Evolutionary conservation across 2,329 filamentous ascomycete species (phyloP), one percentile per base, ranked within the genome.

Genomic region (Onygenales sp.): DNA sequence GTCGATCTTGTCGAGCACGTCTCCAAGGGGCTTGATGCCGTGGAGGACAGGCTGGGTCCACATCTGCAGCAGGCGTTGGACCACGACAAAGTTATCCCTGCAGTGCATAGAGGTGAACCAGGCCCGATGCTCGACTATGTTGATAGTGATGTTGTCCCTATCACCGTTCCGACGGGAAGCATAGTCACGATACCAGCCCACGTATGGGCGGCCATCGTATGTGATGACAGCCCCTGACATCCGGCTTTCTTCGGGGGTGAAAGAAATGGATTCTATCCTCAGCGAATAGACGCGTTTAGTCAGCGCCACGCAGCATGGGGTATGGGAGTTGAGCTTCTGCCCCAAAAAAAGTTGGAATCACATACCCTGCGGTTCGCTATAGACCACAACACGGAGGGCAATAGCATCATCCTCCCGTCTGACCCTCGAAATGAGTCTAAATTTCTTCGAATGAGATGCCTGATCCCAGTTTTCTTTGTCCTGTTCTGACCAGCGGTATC

Each of bases 161-260:
- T 42, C 36, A 31, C 40, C 39, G 13, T 50, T 51, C 13, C 52
- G 52, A 43, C 48, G 46, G n/a, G 46, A 43, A 21, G 52, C 52
- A 34, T 50, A 51, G 31, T 51, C 42, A 13, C 46, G 39, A 33
- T 54, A 54, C 52, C 52, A 54, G 31, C 42, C 52, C 14, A 54
- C 37, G 31, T 37, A 54, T 6, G 48, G 32, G 21, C 40, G 52
- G 32, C 32, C 27, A 36, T 54, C 52, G 31, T 54, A 54, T 6
- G 47, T 49, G 27, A 54, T 32, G 32, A 54, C 42, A 36, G 43
- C 52, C n/a, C 37, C 42, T 21, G 47, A 51, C 13, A 54, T 7
- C 6, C 52, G 52, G 14, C 34, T 21, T 31, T 39, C 36, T 34
- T 54, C 52, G 10, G 48, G 32, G 13, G 47, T 11, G 40, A 54